Percentiles rank a stretch among this genome's conserved stretches.
Evolutionary conservation across 257 asterid species (phyloP).

Genomic region (Misopates orontium): DNA sequence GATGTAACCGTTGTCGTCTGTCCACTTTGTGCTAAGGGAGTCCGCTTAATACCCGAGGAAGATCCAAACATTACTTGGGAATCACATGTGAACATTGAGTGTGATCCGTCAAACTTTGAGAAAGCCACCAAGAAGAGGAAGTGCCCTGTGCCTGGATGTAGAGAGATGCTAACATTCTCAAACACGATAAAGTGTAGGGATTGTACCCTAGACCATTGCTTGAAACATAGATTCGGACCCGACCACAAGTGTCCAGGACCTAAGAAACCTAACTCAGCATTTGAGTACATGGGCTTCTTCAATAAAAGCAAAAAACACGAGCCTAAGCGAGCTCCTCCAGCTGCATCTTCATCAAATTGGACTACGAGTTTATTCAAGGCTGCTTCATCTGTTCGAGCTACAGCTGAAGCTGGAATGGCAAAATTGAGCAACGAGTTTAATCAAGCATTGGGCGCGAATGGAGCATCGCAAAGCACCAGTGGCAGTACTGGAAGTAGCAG

Average conservation of each 20-base stretch:
- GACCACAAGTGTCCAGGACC: conserved; percentile 95
- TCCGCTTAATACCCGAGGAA: conserved; percentile 73
- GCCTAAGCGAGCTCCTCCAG: conserved; percentile 43
- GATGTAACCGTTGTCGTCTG: conserved; percentile 87
- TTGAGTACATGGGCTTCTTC: conserved; percentile 61
- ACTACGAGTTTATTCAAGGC: conserved; percentile 51
- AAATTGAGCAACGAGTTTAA: conserved; percentile 68
- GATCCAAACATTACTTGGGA: conserved; percentile 97
- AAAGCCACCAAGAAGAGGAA: conserved; percentile 75
- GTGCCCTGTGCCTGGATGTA: conserved; percentile 91
- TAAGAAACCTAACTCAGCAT: conserved; percentile 58
- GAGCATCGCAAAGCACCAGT: conserved; percentile 30
- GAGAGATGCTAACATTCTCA: conserved; percentile 80
- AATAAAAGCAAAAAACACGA: conserved; percentile 53
- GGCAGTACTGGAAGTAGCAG: not conserved
- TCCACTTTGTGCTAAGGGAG: conserved; percentile 95
- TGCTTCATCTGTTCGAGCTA: no score
- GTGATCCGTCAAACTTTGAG: conserved; percentile 91
- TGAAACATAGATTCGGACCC: conserved; percentile 89
- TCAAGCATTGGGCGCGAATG: conserved; percentile 38
- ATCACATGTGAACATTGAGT: conserved; percentile 86
- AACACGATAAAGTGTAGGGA: conserved; percentile 84
- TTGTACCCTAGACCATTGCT: conserved; percentile 74
- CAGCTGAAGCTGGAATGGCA: conserved; percentile 76
- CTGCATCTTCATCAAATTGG: conserved; percentile 39